Evolutionary conservation across 371 early-diverging fungal genomes (phyloP), one percentile per base, ranked within the genome.

Genomic region (Parasitella parasitica): DNA sequence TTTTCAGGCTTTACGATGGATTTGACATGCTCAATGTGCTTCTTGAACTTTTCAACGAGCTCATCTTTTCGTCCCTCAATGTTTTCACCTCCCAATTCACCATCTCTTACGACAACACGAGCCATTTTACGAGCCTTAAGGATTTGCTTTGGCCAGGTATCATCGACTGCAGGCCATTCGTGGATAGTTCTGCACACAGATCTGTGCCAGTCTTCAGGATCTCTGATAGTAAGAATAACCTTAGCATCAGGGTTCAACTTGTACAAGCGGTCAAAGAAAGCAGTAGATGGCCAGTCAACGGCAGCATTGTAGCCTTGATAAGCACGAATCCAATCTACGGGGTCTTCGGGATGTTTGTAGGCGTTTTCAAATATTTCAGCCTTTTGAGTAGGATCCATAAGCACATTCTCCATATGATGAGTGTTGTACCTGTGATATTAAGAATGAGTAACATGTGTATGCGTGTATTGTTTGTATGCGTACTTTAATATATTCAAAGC

Each of bases 161-260:
- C 50, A 36, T 65, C 55, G 6, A 61, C 59, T 0, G 20, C 43
- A 12, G 55, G 59, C 54, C 70, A 63, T 28, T 58, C 59, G 59
- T 53, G 39, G 7, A 70, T 74, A 15, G 71, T 70, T 15, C 59
- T 63, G 5, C 26, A 48, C 1, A 64, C 50, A 5, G 65, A 70
- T 2, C 38, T 41, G 32, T 60, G 62, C 75, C 75, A 75, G 0
- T 16, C 9, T 11, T 75, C 67, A 11, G 70, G 65, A 27, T 72
- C 72, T 1, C 75, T 55, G 0, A 62, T 32, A 15, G 75, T 72
- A 2, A 72, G 34, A 20, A 75, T 72, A 1, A 72, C 59, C 49
- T 75, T 75, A n/a, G 72, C 72, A 34, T 70, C 58, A 20, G 72
- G 72, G 20, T 67, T 67, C 9, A 69, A 15, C 28, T 46, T 37